Evolutionary conservation across 2,329 filamentous ascomycete species (phyloP).

Genomic region (Moelleriella libera): DNA sequence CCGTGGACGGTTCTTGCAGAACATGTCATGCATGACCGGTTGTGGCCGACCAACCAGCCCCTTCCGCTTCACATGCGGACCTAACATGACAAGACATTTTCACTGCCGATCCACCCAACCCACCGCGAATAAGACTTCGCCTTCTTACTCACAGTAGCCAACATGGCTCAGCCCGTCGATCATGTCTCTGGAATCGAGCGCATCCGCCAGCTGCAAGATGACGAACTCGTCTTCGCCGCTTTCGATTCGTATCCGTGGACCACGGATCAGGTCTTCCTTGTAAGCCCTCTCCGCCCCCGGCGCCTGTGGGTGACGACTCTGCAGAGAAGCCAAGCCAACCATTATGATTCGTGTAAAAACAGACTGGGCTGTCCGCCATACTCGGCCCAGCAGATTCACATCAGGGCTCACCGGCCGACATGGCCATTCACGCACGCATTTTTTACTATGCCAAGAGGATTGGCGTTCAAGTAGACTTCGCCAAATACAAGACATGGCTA

Average conservation of each 20-base stretch:
- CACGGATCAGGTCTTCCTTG: slow-evolving; percentile 54
- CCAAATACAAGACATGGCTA: slow-evolving; percentile 54
- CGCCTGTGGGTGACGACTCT: too few species aligned
- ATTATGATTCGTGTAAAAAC: not conserved
- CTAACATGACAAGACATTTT: too few species aligned
- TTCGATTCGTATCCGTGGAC: slow-evolving; percentile 56
- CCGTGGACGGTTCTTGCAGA: too few species aligned
- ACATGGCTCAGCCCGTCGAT: not conserved
- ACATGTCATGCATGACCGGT: too few species aligned
- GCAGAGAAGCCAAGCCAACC: too few species aligned
- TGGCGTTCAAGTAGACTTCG: slow-evolving; percentile 45
- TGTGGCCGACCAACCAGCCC: too few species aligned
- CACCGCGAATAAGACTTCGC: too few species aligned
- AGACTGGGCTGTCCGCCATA: slow-evolving; percentile 50
- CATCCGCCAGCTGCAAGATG: slow-evolving; percentile 23
- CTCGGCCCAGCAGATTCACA: slow-evolving; percentile 35
- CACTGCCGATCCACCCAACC: too few species aligned
- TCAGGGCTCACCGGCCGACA: slow-evolving; percentile 38
- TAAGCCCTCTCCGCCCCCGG: slow-evolving; percentile 12
- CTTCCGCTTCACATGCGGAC: too few species aligned
- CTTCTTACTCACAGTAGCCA: too few species aligned
- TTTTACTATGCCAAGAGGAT: slow-evolving; percentile 49
- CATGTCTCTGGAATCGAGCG: slow-evolving; percentile 1
- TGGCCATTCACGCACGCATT: slow-evolving; percentile 50
- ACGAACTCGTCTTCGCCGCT: slow-evolving; percentile 37